A percentile compares a stretch with the other conserved stretches of the same genome.
Conservation (phyloP, 345 rosid genomes). For the Euclidium syriacum region DNA sequence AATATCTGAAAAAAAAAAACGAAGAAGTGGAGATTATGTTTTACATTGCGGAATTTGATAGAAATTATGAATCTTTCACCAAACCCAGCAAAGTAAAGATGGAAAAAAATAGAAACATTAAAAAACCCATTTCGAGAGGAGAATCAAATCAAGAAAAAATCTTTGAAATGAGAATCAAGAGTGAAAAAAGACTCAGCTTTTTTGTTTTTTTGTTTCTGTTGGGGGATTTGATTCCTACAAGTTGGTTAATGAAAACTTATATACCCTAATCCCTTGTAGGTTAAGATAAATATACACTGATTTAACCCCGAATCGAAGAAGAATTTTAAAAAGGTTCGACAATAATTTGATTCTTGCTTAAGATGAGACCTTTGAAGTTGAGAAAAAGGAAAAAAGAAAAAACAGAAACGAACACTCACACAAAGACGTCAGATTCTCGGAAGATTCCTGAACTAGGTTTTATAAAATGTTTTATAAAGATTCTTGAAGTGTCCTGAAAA, state of each 20-base stretch:
- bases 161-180: conserved; percentile 24
- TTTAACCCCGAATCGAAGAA: conserved; percentile 1
- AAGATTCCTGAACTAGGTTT: conserved; percentile 37
- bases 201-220: conserved; percentile 8
- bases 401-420: conserved; percentile 27
- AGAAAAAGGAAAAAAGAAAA: not conserved
- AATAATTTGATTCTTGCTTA: conserved; percentile 16
- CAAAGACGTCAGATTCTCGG: conserved; percentile 34
- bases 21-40: conserved; percentile 10
- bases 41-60: not conserved
- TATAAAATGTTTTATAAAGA: conserved; percentile 19
- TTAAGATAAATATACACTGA: conserved; percentile 31
- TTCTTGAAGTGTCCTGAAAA: conserved; percentile 16
- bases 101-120: not conserved
- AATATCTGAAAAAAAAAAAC: conserved; percentile 18
- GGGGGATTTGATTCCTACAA: conserved; percentile 30
- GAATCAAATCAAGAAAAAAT: conserved; percentile 30
- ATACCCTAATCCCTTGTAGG: conserved; percentile 32
- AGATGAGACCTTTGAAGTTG: conserved; percentile 2
- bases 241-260: conserved; percentile 27
- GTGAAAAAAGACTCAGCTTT: conserved; percentile 17
- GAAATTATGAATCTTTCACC: conserved; percentile 11
- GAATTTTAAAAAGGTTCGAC: not conserved
- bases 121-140: conserved; percentile 29
- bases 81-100: not conserved